These are phyloP conservation scores for Penicillium silybi DNA, from an alignment of 495 filamentous ascomycete species.

Conservation along the genomic window DNA sequence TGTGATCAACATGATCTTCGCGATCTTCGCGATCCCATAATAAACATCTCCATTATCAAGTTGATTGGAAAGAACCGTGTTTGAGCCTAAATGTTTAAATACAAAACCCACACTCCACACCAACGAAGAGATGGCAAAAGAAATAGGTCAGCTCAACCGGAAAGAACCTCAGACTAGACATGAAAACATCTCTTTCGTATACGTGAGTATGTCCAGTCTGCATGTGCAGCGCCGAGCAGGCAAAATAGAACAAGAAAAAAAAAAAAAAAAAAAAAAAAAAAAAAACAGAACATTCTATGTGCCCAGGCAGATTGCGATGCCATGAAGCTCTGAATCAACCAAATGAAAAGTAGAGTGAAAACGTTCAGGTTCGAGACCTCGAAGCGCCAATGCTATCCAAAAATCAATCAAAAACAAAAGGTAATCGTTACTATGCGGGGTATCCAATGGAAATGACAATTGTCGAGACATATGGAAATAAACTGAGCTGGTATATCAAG, in stretches of 20 bases:
- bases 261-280: not conserved
- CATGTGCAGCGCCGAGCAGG: not conserved
- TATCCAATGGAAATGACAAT: constrained; percentile 37
- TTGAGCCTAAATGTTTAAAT: not conserved
- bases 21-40: not conserved
- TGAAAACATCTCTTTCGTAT: not conserved
- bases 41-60: not conserved
- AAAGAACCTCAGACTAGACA: not conserved
- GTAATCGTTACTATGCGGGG: constrained; percentile 29
- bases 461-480: constrained; percentile 25
- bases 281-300: not conserved
- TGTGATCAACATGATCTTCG: not conserved
- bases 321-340: not conserved
- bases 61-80: not conserved
- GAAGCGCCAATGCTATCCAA: constrained; percentile 2
- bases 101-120: not conserved
- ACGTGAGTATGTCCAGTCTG: not conserved
- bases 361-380: not conserved
- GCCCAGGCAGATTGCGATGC: constrained; percentile 1
- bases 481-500: not conserved
- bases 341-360: not conserved
- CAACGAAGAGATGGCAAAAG: not conserved
- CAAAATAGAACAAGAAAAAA: constrained; percentile 4
- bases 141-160: not conserved
- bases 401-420: not conserved